Conservation (phyloP, 257 asterid species). For the Pogostemon cablin region DNA sequence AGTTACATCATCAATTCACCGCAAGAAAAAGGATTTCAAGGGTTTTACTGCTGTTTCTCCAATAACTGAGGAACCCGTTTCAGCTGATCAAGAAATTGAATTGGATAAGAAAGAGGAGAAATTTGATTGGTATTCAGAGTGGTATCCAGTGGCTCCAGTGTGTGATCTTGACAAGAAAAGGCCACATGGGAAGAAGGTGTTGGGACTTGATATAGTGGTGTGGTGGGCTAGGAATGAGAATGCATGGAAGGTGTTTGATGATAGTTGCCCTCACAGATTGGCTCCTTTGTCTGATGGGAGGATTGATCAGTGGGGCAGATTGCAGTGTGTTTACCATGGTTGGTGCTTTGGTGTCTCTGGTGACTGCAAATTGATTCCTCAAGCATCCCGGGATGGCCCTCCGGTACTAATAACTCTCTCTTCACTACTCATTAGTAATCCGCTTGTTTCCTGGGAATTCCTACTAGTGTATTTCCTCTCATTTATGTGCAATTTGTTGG, state of each 20-base stretch:
- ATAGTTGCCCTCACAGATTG: constrained; percentile 82
- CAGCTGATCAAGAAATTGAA: constrained; percentile 40
- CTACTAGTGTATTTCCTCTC: too few species aligned
- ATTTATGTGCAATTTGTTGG: too few species aligned
- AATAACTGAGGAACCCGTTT: constrained; percentile 34
- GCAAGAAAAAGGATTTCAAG: constrained; percentile 44
- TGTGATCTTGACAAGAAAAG: constrained; percentile 84
- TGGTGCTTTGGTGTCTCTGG: constrained; percentile 89
- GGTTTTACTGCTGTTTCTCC: constrained; percentile 53
- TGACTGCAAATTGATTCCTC: constrained; percentile 85
- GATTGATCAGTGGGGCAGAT: constrained; percentile 89
- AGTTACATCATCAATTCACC: constrained; percentile 17
- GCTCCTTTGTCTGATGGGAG: constrained; percentile 92
- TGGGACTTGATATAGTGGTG: constrained; percentile 74
- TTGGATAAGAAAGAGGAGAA: constrained; percentile 42
- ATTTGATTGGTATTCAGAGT: constrained; percentile 81
- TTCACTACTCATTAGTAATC: background rate
- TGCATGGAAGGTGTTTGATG: constrained; percentile 87
- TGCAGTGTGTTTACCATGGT: constrained; percentile 94
- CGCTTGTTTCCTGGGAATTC: too few species aligned
- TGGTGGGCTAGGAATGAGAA: constrained; percentile 84
- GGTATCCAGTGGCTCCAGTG: constrained; percentile 83
- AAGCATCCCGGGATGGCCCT: constrained; percentile 84
- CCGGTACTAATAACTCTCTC: constrained; percentile 46
- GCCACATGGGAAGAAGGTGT: constrained; percentile 74